Percentiles rank a stretch among this genome's conserved stretches.
These are phyloP conservation scores for Agrocybe pediades DNA, from an alignment of 768 basidiomycete species.

Conservation along the genomic window DNA sequence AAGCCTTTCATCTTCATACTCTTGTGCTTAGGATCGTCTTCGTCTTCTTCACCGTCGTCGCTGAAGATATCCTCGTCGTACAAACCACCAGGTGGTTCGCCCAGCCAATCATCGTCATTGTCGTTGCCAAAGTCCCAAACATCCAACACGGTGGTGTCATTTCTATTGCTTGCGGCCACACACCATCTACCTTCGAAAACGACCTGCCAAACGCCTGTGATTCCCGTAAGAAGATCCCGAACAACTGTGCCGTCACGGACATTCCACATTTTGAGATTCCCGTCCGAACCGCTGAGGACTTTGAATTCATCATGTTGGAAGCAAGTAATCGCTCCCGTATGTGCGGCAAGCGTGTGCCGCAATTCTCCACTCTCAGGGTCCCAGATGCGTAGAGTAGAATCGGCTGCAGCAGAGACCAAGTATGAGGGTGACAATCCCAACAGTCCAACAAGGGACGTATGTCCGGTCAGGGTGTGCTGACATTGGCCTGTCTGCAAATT, in stretches of 20 bases:
- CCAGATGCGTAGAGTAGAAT: constrained; percentile 95
- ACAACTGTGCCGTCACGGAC: constrained; percentile 83
- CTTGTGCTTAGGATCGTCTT: constrained; percentile 27
- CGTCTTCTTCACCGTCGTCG: constrained; percentile 53
- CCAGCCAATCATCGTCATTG: constrained; percentile 78
- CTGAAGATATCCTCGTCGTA: constrained; percentile 72
- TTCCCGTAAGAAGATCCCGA: constrained; percentile 86
- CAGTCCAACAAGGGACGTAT: constrained; percentile 93
- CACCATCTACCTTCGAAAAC: constrained; percentile 94
- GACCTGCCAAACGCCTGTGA: constrained; percentile 97
- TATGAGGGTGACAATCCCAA: constrained; percentile 87
- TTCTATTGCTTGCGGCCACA: constrained; percentile 89
- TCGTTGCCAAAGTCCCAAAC: constrained; percentile 90
- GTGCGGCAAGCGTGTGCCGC: constrained; percentile 82
- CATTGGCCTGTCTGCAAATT: constrained; percentile 81
- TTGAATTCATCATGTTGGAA: constrained; percentile 99
- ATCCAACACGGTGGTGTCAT: constrained; percentile 76
- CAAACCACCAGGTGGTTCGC: constrained; percentile 73
- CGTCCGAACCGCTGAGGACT: constrained; percentile 93
- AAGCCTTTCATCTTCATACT: constrained; percentile 6
- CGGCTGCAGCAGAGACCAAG: constrained; percentile 95
- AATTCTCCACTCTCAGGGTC: constrained; percentile 83
- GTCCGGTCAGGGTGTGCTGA: constrained; percentile 80
- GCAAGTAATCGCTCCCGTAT: constrained; percentile 98
- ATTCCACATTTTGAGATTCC: constrained; percentile 98